Evolutionary conservation across 2,329 filamentous ascomycete genomes (phyloP).

Genomic region (Drechslerella dactyloides): DNA sequence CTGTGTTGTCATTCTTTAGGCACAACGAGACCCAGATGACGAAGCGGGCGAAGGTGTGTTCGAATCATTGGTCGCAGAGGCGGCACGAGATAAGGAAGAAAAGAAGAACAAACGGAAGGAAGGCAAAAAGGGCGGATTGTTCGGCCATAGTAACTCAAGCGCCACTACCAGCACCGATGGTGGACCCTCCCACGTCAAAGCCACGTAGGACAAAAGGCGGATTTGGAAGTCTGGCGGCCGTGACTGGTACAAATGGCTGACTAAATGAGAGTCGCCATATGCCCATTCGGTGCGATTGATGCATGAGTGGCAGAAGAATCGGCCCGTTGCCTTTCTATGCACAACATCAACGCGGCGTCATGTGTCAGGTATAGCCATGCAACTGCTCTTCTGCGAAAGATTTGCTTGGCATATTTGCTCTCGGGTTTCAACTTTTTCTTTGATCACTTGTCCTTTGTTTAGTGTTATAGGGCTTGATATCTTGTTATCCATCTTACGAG

Average conservation of each 20-base stretch:
- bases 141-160: slow-evolving; percentile 41
- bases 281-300: too few relatives aligned
- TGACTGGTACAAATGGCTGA: slow-evolving; percentile 2
- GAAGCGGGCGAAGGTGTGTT: slow-evolving; percentile 99
- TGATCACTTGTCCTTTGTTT: neutral
- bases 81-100: slow-evolving; percentile 82
- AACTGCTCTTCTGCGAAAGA: slow-evolving; percentile 7
- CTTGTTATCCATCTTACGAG: neutral
- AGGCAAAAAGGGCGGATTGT: slow-evolving; percentile 60
- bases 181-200: slow-evolving; percentile 35
- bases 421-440: too few relatives aligned
- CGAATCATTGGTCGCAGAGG: slow-evolving; percentile 95
- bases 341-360: too few relatives aligned
- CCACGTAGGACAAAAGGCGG: slow-evolving; percentile 28
- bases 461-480: slow-evolving; percentile 5
- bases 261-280: too few relatives aligned
- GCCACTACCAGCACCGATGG: slow-evolving; percentile 24
- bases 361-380: too few relatives aligned
- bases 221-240: slow-evolving; percentile 9
- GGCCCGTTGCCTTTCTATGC: too few relatives aligned
- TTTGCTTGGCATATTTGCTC: neutral
- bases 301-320: too few relatives aligned
- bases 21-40: slow-evolving; percentile 87
- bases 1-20: slow-evolving; percentile 65
- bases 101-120: slow-evolving; percentile 74